phyloP scores from a whole-genome alignment of 2,329 filamentous ascomycete genomes.

The Ceratocystiopsis brevicomis region DNA sequence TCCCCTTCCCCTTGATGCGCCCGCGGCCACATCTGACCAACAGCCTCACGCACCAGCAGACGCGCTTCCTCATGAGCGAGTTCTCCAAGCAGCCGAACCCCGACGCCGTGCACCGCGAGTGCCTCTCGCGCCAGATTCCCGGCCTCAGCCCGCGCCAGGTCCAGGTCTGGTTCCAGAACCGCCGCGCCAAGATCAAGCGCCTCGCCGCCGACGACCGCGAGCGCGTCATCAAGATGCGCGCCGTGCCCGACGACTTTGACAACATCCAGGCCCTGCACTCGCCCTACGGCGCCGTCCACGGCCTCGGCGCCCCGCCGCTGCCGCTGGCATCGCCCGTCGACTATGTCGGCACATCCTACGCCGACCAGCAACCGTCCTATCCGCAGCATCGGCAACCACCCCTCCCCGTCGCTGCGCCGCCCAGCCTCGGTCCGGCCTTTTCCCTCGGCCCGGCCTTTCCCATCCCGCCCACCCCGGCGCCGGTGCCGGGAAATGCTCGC shows the following conservation, averaged over 20 bases:
- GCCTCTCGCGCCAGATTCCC: slow-evolving; percentile 75
- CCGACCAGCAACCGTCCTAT: too few relatives aligned
- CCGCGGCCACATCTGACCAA: too few relatives aligned
- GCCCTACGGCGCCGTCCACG: slow-evolving; percentile 43
- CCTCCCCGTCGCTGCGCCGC: too few relatives aligned
- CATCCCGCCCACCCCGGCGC: too few relatives aligned
- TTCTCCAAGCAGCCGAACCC: slow-evolving; percentile 90
- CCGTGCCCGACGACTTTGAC: slow-evolving; percentile 52
- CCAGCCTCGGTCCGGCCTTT: too few relatives aligned
- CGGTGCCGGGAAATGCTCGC: too few relatives aligned
- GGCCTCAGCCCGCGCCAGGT: slow-evolving; percentile 83
- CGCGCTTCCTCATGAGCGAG: slow-evolving; percentile 92
- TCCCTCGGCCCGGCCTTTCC: too few relatives aligned
- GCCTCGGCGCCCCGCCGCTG: slow-evolving; percentile 17
- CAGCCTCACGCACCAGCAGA: slow-evolving; percentile 88
- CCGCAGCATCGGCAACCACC: too few relatives aligned
- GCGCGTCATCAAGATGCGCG: slow-evolving; percentile 53
- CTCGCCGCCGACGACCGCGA: slow-evolving; percentile 52
- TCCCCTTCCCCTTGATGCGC: not conserved
- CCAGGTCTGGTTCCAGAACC: slow-evolving; percentile 96
- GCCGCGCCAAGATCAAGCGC: slow-evolving; percentile 55
- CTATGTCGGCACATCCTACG: slow-evolving; percentile 17
- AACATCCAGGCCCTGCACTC: slow-evolving; percentile 51
- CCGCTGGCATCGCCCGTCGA: slow-evolving; percentile 28
- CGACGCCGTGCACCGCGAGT: slow-evolving; percentile 75